A percentile compares a stretch with the other conserved stretches of the same genome.
Evolutionary conservation across 257 asterid species (phyloP).

Genomic region (Nemophila menziesii): DNA sequence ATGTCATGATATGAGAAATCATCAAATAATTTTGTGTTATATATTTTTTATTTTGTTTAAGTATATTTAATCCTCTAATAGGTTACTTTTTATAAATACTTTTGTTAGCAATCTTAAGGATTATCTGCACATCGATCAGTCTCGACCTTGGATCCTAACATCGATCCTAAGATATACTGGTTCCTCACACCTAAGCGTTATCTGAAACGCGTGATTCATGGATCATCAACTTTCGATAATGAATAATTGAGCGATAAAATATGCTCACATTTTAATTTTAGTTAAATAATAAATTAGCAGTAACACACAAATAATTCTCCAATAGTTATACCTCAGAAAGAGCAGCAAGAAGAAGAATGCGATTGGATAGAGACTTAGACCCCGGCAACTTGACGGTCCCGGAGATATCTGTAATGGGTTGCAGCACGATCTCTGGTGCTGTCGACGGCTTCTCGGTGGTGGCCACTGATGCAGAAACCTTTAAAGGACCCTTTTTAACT

Average conservation of each 20-base stretch:
- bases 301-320: no score
- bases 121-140: background rate
- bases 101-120: background rate
- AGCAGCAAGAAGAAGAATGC: slow-evolving; percentile 95
- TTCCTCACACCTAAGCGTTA: no score
- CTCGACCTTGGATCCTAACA: no score
- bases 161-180: no score
- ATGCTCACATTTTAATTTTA: background rate
- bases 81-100: background rate
- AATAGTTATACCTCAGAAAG: slow-evolving; percentile 56
- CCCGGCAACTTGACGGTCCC: slow-evolving; percentile 96
- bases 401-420: slow-evolving; percentile 79
- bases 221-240: background rate
- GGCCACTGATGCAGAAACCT: slow-evolving; percentile 56
- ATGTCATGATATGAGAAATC: background rate
- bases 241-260: no score
- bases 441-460: slow-evolving; percentile 64
- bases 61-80: background rate
- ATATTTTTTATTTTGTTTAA: no score
- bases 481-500: slow-evolving; percentile 17
- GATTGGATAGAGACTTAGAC: slow-evolving; percentile 90
- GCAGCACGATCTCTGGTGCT: slow-evolving; percentile 78
- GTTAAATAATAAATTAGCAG: background rate
- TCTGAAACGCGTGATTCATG: no score
- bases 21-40: background rate